These are phyloP conservation scores for Moricandia moricandioides DNA, from an alignment of 345 rosid species.

Conservation along the genomic window DNA sequence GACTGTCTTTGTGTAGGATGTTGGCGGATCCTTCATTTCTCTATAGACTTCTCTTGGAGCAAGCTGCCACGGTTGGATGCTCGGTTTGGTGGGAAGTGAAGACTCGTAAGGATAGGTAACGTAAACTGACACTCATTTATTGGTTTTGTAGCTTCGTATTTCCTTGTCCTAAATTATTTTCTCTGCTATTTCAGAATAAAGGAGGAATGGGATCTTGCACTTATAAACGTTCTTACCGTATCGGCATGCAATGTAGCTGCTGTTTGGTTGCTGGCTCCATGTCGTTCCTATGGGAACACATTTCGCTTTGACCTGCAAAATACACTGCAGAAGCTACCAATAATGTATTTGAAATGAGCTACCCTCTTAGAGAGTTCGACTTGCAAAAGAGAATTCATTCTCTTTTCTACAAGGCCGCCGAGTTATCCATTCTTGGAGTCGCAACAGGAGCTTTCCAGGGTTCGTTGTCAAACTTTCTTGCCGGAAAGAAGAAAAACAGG, in stretches of 20 bases:
- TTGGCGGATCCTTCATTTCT: slow-evolving; percentile 91
- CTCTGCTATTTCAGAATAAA: slow-evolving; percentile 53
- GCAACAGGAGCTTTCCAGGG: slow-evolving; percentile 83
- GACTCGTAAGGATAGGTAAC: slow-evolving; percentile 82
- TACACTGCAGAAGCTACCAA: slow-evolving; percentile 91
- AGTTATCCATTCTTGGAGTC: slow-evolving; percentile 74
- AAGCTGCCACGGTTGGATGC: slow-evolving; percentile 80
- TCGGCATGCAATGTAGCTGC: slow-evolving; percentile 81
- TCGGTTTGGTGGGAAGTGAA: slow-evolving; percentile 90
- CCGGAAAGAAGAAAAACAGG: slow-evolving; percentile 74
- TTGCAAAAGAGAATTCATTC: slow-evolving; percentile 86
- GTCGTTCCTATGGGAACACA: slow-evolving; percentile 91
- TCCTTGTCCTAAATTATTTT: slow-evolving; percentile 15
- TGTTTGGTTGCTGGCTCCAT: slow-evolving; percentile 92
- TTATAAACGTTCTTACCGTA: slow-evolving; percentile 72
- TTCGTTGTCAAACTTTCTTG: slow-evolving; percentile 64
- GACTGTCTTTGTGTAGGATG: slow-evolving; percentile 60
- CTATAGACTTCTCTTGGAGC: slow-evolving; percentile 80
- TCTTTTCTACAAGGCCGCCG: slow-evolving; percentile 81
- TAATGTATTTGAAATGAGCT: slow-evolving; percentile 86
- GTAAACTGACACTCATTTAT: neutral
- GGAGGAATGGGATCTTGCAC: slow-evolving; percentile 95
- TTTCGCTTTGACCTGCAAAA: slow-evolving; percentile 89
- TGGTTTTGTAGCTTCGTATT: neutral
- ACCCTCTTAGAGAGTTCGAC: slow-evolving; percentile 86